Conservation (phyloP, 2,329 filamentous ascomycete species). For the Exserohilum rostratum region DNA sequence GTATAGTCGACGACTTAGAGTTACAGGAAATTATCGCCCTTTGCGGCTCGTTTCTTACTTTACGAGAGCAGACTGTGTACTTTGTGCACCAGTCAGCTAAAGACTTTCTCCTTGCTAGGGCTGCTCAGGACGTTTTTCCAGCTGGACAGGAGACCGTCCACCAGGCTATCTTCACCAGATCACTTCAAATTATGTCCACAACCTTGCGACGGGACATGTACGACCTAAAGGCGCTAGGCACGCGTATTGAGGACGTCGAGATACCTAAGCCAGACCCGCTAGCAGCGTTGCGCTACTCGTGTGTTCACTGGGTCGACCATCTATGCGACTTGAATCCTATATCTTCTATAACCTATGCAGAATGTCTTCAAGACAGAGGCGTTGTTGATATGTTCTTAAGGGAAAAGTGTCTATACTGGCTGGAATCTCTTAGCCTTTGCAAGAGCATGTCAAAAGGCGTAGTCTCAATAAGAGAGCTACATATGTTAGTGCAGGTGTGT, state of each 20-base stretch:
- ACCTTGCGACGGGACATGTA: not conserved
- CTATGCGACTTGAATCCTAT: conserved; percentile 24
- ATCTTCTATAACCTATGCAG: not conserved
- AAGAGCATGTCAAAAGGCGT: conserved; percentile 20
- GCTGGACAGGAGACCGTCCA: conserved; percentile 12
- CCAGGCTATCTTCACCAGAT: not conserved
- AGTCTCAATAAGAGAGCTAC: conserved; percentile 9
- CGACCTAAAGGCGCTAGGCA: not conserved
- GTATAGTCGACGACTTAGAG: not conserved
- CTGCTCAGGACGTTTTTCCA: not conserved
- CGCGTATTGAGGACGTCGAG: not conserved
- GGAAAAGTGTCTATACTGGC: conserved; percentile 1
- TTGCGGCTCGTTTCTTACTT: conserved; percentile 47
- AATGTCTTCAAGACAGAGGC: not conserved
- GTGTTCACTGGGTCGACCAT: conserved; percentile 45
- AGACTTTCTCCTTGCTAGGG: conserved; percentile 45
- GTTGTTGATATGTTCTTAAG: not conserved
- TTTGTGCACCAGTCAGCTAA: conserved; percentile 17
- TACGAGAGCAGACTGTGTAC: not conserved
- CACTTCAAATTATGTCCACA: not conserved
- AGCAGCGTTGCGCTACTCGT: conserved; percentile 31
- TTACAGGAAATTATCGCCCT: conserved; percentile 31
- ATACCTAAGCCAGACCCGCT: conserved; percentile 24
- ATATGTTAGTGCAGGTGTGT: not conserved
- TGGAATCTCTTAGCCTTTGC: conserved; percentile 23